These are phyloP conservation scores for Lasiosphaeria hispida DNA, from an alignment of 495 filamentous ascomycete genomes.

Conservation along the genomic window DNA sequence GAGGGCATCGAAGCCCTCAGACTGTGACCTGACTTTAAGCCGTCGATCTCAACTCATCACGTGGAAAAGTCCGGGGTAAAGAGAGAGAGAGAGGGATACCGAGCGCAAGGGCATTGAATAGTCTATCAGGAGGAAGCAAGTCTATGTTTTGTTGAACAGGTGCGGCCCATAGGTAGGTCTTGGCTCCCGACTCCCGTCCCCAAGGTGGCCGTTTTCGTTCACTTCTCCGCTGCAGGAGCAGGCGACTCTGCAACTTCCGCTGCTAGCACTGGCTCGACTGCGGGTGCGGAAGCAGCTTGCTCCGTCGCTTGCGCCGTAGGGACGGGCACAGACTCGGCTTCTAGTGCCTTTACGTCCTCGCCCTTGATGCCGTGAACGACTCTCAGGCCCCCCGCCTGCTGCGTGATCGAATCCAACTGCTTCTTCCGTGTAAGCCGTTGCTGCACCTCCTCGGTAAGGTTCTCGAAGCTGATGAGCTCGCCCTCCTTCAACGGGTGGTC, in stretches of 20 bases:
- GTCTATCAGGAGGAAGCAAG: not conserved
- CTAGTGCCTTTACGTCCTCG: constrained; percentile 30
- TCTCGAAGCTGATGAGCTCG: constrained; percentile 55
- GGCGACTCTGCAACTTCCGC: not conserved
- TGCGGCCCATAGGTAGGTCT: not conserved
- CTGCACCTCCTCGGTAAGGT: constrained; percentile 60
- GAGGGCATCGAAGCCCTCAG: not conserved
- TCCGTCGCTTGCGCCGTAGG: constrained; percentile 16
- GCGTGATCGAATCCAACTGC: constrained; percentile 35
- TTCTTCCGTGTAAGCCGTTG: constrained; percentile 37
- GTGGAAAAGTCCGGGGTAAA: not conserved
- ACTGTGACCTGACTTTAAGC: too few species aligned
- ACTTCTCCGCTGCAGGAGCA: constrained; percentile 4
- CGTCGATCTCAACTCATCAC: constrained; percentile 8
- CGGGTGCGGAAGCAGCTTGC: constrained; percentile 12
- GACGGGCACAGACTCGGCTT: not conserved
- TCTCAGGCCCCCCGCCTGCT: constrained; percentile 37
- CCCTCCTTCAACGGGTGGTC: constrained; percentile 51
- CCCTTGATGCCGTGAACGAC: constrained; percentile 38
- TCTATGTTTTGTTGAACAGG: not conserved
- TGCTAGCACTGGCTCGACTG: constrained; percentile 2
- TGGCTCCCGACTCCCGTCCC: not conserved
- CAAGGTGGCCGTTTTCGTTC: not conserved
- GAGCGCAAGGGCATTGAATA: not conserved
- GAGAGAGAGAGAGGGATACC: not conserved